Evolutionary conservation across 1,139 yeast genomes (phyloP), one percentile per base, ranked within the genome.

Genomic region (Hansenula lynferdii): DNA sequence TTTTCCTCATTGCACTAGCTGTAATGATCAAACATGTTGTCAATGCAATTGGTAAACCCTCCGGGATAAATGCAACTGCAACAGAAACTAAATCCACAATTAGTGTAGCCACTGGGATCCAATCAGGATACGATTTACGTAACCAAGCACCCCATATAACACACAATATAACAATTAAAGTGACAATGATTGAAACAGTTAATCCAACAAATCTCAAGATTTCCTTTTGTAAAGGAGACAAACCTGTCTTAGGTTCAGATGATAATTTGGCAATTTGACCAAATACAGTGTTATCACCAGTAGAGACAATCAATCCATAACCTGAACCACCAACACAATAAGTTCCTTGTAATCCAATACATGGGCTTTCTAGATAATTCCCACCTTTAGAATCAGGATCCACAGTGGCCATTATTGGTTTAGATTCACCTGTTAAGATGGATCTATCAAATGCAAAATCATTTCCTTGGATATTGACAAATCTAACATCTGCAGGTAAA

Each of bases 51-150:
- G 78, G 76, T 47, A 75, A 60, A 23, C 80, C 75, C 29, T 75
- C 75, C 5, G 80, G 80, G 44, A 75, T 71, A 63, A 73, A 73
- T 4, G 78, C 68, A 36, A 75, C 71, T 0, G 75, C 71, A 38
- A 72, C 69, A 41, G 65, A 57, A 38, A 61, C 58, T 31, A 60
- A 42, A 38, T 60, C 62, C 28, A 57, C 57, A 27, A 62, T 50
- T 63, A 72, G 49, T 50, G 63, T 47, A 56, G 73, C 50, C 45
- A 67, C 57, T 50, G 64, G 35, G 61, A 77, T 50, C 69, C 75
- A 57, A 50, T 65, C 58, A 44, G 67, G 64, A 58, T 71, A 54
- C 54, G 67, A 41, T 45, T 54, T 60, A 54, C 62, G 51, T 41
- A 61, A 37, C 56, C 72, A 72, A n/a, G 67, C 67, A 38, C 64